Percentiles rank a stretch among this genome's conserved stretches.
These are phyloP conservation scores for Phialemoniopsis sp. DNA, from an alignment of 2,329 filamentous ascomycete genomes.

Conservation along the genomic window DNA sequence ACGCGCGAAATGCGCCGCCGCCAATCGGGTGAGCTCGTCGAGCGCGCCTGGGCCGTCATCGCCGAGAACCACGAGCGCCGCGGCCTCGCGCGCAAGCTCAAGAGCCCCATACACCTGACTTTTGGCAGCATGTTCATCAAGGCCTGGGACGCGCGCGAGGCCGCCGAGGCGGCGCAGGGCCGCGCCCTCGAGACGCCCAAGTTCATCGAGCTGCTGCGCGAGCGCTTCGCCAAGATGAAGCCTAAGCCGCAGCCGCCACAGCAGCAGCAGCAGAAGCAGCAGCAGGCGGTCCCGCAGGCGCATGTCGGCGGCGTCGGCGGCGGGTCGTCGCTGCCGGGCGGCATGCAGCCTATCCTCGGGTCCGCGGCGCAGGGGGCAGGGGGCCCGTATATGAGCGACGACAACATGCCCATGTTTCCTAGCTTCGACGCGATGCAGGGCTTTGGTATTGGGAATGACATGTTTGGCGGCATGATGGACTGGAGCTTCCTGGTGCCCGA, in stretches of 20 bases:
- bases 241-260: constrained; percentile 34
- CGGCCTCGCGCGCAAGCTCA: constrained; percentile 41
- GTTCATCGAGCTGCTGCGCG: constrained; percentile 44
- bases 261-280: constrained; percentile 20
- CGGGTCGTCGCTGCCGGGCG: too few species aligned
- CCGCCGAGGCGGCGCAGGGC: constrained; percentile 39
- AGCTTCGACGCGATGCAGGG: too few species aligned
- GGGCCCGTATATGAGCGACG: too few species aligned
- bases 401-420: too few species aligned
- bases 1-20: constrained; percentile 48
- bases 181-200: constrained; percentile 35
- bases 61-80: constrained; percentile 49
- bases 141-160: constrained; percentile 56
- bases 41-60: constrained; percentile 55
- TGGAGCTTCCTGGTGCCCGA: too few species aligned
- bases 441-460: too few species aligned
- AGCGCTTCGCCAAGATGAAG: constrained; percentile 25
- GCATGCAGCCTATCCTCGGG: too few species aligned
- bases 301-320: too few species aligned
- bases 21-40: constrained; percentile 40
- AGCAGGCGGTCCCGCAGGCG: background rate
- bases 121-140: constrained; percentile 57
- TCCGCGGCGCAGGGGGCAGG: too few species aligned
- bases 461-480: too few species aligned
- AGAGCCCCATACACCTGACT: constrained; percentile 52